Percentiles rank a stretch among this genome's conserved stretches.
Conservation (phyloP, 1,284 basidiomycete species). For the Marasmius fiardii region DNA sequence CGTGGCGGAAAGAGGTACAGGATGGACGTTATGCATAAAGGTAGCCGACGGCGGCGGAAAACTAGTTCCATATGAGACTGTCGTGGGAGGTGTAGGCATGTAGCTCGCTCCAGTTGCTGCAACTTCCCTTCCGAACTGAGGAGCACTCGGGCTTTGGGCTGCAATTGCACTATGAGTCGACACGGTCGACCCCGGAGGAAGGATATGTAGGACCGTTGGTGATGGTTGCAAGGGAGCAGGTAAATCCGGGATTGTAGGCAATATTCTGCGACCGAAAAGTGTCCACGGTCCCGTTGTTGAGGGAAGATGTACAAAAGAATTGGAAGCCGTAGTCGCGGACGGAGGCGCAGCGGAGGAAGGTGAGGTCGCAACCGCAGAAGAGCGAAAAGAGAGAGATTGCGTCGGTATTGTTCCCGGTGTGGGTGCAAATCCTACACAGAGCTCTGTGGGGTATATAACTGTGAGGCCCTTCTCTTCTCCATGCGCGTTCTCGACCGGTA, state of each 20-base stretch:
- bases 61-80: neutral
- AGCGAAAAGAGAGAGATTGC: neutral
- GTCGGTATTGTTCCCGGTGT: constrained; percentile 11
- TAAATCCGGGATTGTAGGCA: constrained; percentile 52
- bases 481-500: constrained; percentile 68
- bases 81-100: constrained; percentile 1
- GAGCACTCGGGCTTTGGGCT: constrained; percentile 13
- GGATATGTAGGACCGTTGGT: constrained; percentile 27
- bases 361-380: constrained; percentile 19
- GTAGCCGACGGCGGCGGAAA: neutral
- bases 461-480: constrained; percentile 74
- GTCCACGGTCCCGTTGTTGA: neutral
- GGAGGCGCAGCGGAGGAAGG: constrained; percentile 33
- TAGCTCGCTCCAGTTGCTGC: neutral
- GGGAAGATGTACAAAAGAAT: constrained; percentile 27
- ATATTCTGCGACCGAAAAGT: constrained; percentile 33
- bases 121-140: neutral
- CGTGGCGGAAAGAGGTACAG: neutral
- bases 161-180: constrained; percentile 17
- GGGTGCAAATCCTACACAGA: constrained; percentile 49
- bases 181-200: constrained; percentile 13
- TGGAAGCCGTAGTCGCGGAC: constrained; percentile 27
- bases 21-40: neutral
- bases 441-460: constrained; percentile 64
- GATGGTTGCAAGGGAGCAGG: constrained; percentile 65